Evolutionary conservation across 345 rosid species (phyloP), one percentile per base, ranked within the genome.

Genomic region (Streptanthus diversifolius): DNA sequence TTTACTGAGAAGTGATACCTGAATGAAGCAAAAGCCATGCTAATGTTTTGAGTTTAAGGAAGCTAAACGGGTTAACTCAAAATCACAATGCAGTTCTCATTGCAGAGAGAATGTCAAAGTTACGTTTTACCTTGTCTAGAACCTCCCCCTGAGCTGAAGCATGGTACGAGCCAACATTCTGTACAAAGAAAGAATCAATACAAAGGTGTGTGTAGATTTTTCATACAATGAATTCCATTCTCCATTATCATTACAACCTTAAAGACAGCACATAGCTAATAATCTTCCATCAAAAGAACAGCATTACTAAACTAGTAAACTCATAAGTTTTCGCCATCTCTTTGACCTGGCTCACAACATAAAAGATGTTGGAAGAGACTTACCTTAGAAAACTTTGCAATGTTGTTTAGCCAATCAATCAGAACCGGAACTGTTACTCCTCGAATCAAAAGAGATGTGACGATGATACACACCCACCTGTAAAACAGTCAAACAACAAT

Each of bases 391-490:
- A 49, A 49, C 7, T 17, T 5, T 7, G 43, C 75, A 60, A 61
- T 71, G 52, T 3, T 3, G 49, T 49, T 37, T 8, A 71, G 40
- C 29, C 32, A 15, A 61, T 61, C 61, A 61, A 61, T 43, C 61
- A 71, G 7, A 27, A 12, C 68, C 6, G 75, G 75, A 48, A 71
- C 8, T 0, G 52, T 49, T 0, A 60, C 39, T 13, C 75, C 68
- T 0, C 75, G 61, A 37, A 71, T 61, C 60, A 71, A 49, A 5
- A 71, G 41, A 5, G 68, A 71, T 8, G 52, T 13, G 4, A 71
- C 61, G 0, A 71, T 71, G 32, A 71, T 61, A 61, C 51, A 71
- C 30, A 71, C 60, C 75, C 75, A 71, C 68, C 68, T 71, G 30
- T 1, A 44, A 63, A 27, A 32, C 25, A 69, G 0, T 33, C 57